Conservation (phyloP, 2,329 filamentous ascomycete species). For the Ophiocordyceps camponoti-floridani region DNA sequence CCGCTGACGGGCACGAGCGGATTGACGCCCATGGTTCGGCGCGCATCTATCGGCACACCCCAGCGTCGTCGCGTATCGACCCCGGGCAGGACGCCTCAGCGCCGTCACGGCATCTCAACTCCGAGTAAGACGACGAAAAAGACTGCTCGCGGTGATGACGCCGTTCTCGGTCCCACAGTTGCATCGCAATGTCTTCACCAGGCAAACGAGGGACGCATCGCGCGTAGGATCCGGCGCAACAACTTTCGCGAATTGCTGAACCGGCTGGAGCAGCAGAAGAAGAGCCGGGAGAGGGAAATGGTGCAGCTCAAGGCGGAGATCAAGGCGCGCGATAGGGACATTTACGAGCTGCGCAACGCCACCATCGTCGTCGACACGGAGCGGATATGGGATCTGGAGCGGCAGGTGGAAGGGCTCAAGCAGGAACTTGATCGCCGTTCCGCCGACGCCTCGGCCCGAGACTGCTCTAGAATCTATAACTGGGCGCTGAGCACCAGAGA, state of each 20-base stretch:
- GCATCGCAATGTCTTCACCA: conserved; percentile 25
- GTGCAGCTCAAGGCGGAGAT: conserved; percentile 29
- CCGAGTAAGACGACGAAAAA: background rate
- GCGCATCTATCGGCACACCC: conserved; percentile 24
- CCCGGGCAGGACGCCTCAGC: conserved; percentile 9
- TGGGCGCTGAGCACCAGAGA: conserved; percentile 34
- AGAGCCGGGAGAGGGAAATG: conserved; percentile 25
- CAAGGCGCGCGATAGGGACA: conserved; percentile 30
- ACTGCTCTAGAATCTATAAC: conserved; percentile 13
- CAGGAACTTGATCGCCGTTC: conserved; percentile 12
- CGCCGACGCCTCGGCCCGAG: conserved; percentile 2
- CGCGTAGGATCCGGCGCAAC: conserved; percentile 36
- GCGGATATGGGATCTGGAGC: conserved; percentile 22
- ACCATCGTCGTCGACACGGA: conserved; percentile 30
- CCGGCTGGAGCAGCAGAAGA: conserved; percentile 27
- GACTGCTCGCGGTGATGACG: background rate
- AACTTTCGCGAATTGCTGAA: conserved; percentile 42
- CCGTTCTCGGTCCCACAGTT: conserved; percentile 11
- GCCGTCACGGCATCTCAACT: background rate
- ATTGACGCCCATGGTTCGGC: conserved; percentile 38
- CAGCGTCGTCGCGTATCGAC: conserved; percentile 27
- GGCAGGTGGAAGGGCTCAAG: conserved; percentile 18
- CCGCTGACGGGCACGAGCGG: conserved; percentile 23
- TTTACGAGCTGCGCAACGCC: conserved; percentile 31
- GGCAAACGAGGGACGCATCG: conserved; percentile 36